Evolutionary conservation across 148 eudicot species (phyloP).

Genomic region (Hydrangea macrophylla): DNA sequence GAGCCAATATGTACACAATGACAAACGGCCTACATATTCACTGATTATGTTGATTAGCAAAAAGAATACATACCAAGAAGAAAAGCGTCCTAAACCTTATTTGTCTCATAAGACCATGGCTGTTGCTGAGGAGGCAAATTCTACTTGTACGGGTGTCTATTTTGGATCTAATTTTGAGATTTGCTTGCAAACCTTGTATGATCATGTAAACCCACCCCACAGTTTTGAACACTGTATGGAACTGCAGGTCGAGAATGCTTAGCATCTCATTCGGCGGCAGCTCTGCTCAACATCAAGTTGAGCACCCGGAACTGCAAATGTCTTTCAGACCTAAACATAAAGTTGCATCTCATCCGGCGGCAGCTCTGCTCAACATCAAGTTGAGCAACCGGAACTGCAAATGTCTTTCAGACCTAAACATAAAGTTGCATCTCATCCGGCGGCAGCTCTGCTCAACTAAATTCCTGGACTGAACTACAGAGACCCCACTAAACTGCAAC

Average conservation of each 20-base stretch:
- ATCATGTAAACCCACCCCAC: background rate
- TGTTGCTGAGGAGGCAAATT: too few species aligned
- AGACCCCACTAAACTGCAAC: conserved; percentile 27
- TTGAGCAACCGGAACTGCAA: too few species aligned
- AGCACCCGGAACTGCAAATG: too few species aligned
- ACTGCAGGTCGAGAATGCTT: background rate
- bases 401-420: background rate
- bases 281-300: conserved; percentile 1
- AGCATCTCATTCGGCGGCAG: background rate
- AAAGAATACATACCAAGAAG: too few species aligned
- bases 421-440: conserved; percentile 7
- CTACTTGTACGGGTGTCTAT: too few species aligned
- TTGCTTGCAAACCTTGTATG: too few species aligned
- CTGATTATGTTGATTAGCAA: too few species aligned
- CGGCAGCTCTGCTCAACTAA: conserved; percentile 20
- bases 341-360: conserved; percentile 12
- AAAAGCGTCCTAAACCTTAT: too few species aligned
- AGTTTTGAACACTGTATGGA: background rate
- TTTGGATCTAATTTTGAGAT: too few species aligned
- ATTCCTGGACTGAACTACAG: conserved; percentile 11
- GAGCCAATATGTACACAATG: too few species aligned
- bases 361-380: conserved; percentile 11
- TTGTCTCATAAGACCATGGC: too few species aligned
- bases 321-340: background rate
- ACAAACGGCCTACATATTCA: too few species aligned